Conservation (phyloP, 768 basidiomycete genomes). For the Lactarius evosmus region DNA sequence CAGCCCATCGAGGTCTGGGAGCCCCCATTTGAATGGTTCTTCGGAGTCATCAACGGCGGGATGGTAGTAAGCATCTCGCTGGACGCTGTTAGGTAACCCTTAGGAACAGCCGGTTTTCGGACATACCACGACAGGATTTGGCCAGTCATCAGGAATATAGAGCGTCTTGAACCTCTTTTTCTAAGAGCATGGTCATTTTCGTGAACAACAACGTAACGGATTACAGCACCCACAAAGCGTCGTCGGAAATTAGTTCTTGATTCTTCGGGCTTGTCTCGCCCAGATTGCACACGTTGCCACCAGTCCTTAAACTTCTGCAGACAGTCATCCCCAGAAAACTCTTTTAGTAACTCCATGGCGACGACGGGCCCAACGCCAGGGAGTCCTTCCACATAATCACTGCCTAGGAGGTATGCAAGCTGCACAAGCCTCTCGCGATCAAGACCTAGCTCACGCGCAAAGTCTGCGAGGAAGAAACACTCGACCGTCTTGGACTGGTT, state of each 20-base stretch:
- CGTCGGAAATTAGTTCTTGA: conserved; percentile 73
- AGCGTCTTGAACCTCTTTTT: conserved; percentile 88
- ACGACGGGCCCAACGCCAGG: conserved; percentile 92
- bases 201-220: conserved; percentile 9
- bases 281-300: conserved; percentile 92
- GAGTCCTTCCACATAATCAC: conserved; percentile 93
- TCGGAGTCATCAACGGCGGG: conserved; percentile 88
- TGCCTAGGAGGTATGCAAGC: conserved; percentile 91
- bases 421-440: conserved; percentile 83
- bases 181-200: conserved; percentile 39
- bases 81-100: background rate
- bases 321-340: conserved; percentile 86
- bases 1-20: conserved; percentile 93
- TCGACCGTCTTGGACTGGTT: conserved; percentile 99
- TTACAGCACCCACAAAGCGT: conserved; percentile 66
- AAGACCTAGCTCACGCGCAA: conserved; percentile 82
- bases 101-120: background rate
- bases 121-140: conserved; percentile 84
- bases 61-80: conserved; percentile 93
- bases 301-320: conserved; percentile 86
- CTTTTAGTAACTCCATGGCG: conserved; percentile 91
- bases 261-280: conserved; percentile 75
- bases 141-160: conserved; percentile 82
- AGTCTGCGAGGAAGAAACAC: conserved; percentile 82
- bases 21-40: conserved; percentile 94